Evolutionary conservation across 768 basidiomycete species (phyloP).

Genomic region (Sarcomyxa edulis): DNA sequence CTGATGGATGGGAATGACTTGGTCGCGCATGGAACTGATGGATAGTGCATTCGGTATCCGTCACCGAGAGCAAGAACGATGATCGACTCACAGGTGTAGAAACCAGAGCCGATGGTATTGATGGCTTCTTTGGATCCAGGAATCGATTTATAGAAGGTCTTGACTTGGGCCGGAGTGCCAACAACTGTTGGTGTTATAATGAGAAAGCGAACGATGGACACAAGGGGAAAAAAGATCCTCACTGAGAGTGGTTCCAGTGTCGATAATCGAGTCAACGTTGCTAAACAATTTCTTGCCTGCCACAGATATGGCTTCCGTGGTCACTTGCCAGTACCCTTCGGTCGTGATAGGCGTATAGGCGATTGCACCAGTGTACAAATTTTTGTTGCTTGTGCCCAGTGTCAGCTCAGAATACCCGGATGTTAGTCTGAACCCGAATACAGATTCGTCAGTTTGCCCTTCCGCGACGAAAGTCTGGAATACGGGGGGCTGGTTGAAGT

Average conservation of each 20-base stretch:
- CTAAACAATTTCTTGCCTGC: slow-evolving; percentile 6
- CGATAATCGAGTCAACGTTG: slow-evolving; percentile 21
- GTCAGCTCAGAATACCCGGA: slow-evolving; percentile 38
- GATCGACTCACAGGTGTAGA: slow-evolving; percentile 1
- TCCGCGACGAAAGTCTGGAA: slow-evolving; percentile 35
- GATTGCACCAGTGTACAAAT: slow-evolving; percentile 34
- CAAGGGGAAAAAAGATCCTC: neutral
- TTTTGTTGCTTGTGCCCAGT: slow-evolving; percentile 43
- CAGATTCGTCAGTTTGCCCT: slow-evolving; percentile 20
- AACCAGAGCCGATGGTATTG: neutral
- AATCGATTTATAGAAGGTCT: neutral
- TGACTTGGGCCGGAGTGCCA: neutral
- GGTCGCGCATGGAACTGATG: neutral
- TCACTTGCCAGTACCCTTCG: slow-evolving; percentile 21
- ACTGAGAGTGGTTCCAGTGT: slow-evolving; percentile 30
- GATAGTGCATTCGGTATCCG: no score
- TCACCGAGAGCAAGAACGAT: no score
- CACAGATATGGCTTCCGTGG: slow-evolving; percentile 10
- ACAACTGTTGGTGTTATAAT: neutral
- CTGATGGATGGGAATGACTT: slow-evolving; percentile 14
- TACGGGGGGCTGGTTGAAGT: slow-evolving; percentile 23
- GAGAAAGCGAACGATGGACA: neutral
- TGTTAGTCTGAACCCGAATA: slow-evolving; percentile 42
- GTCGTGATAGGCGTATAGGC: slow-evolving; percentile 5
- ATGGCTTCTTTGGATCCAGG: neutral